A percentile compares a stretch with the other conserved stretches of the same genome.
Conservation (phyloP, 495 filamentous ascomycete genomes). For the Penicillium roqueforti region DNA sequence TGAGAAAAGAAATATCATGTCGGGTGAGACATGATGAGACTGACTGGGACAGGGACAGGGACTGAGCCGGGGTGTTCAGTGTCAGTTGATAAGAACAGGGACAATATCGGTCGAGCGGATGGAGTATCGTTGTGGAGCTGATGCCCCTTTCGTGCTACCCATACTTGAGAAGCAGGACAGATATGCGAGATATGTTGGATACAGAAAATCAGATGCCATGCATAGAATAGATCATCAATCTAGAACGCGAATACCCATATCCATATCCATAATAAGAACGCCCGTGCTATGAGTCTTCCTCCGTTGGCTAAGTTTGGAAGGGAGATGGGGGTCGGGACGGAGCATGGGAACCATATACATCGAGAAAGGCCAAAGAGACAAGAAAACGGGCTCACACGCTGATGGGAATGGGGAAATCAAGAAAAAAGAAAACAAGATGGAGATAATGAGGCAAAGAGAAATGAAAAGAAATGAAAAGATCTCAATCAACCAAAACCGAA, state of each 20-base stretch:
- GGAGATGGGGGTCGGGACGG: not conserved
- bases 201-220: not conserved
- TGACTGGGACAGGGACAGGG: not conserved
- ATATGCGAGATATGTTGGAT: not conserved
- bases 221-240: conserved; percentile 6
- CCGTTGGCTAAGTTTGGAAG: conserved; percentile 8
- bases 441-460: not conserved
- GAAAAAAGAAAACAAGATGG: not conserved
- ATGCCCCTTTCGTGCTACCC: not conserved
- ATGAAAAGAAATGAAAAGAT: not conserved
- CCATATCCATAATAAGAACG: conserved; percentile 16
- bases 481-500: conserved; percentile 1
- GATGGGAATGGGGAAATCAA: not conserved
- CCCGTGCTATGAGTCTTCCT: conserved; percentile 25
- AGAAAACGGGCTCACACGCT: conserved; percentile 5
- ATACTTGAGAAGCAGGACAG: not conserved
- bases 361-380: not conserved
- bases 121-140: not conserved
- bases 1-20: not conserved
- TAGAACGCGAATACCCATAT: conserved; percentile 1
- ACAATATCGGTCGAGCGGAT: not conserved
- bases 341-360: conserved; percentile 7
- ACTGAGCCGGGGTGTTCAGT: not conserved
- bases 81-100: no score
- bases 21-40: not conserved